A percentile compares a stretch with the other conserved stretches of the same genome.
Evolutionary conservation across 345 rosid genomes (phyloP).

Genomic region (Schrenkiella parvula): DNA sequence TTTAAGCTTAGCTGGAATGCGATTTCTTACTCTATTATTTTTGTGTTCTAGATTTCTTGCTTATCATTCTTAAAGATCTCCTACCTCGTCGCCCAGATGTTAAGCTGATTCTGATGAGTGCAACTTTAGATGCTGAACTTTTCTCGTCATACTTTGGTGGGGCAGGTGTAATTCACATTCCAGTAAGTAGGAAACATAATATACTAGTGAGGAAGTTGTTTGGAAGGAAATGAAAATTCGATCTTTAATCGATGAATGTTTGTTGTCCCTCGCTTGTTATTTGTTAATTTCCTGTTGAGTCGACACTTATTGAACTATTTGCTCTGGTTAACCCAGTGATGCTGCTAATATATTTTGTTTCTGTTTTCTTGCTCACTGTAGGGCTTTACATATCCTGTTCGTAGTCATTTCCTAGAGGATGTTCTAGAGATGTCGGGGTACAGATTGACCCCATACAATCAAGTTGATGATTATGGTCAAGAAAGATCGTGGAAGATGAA

Average conservation of each 20-base stretch:
- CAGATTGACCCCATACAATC: constrained; percentile 69
- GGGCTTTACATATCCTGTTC: constrained; percentile 85
- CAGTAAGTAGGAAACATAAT: constrained; percentile 52
- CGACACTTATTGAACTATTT: not conserved
- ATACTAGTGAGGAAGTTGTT: constrained; percentile 5
- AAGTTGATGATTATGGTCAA: constrained; percentile 90
- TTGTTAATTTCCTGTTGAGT: not conserved
- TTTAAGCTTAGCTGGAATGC: constrained; percentile 21
- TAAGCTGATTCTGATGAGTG: constrained; percentile 91
- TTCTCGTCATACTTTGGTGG: constrained; percentile 87
- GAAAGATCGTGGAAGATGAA: constrained; percentile 83
- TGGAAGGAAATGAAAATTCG: not conserved
- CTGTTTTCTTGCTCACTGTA: constrained; percentile 34
- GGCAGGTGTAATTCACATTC: constrained; percentile 68
- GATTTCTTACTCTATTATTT: constrained; percentile 29
- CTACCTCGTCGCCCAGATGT: constrained; percentile 82
- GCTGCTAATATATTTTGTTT: not conserved
- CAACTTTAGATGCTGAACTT: constrained; percentile 88
- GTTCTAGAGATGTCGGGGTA: constrained; percentile 73
- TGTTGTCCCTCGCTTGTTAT: not conserved
- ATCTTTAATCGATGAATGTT: not conserved
- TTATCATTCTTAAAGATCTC: constrained; percentile 87
- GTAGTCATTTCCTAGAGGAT: constrained; percentile 70
- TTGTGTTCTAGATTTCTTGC: constrained; percentile 71
- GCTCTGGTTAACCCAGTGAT: not conserved